Percentiles rank a stretch among this genome's conserved stretches.
Evolutionary conservation across 805 yeast genomes (phyloP).

Genomic region (Sungouiella blattae): DNA sequence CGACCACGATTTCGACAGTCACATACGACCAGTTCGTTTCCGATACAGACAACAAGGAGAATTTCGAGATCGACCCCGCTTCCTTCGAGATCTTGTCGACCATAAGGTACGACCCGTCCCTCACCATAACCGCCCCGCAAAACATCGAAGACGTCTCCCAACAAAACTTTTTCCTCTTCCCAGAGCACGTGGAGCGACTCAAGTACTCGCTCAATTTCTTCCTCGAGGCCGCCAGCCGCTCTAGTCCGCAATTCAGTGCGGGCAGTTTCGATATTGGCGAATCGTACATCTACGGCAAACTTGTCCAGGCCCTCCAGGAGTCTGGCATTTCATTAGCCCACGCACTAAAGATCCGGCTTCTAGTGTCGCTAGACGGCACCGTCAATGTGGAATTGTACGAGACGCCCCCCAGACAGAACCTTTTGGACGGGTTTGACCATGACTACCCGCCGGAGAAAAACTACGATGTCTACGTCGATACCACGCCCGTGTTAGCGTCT

Average conservation of each 20-base stretch:
- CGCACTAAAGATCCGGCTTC: slow-evolving; percentile 33
- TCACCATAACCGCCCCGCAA: slow-evolving; percentile 29
- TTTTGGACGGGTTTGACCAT: slow-evolving; percentile 27
- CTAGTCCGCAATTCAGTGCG: slow-evolving; percentile 10
- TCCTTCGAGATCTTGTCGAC: slow-evolving; percentile 59
- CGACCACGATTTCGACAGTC: neutral
- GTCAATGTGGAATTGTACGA: slow-evolving; percentile 32
- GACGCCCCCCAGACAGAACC: slow-evolving; percentile 20
- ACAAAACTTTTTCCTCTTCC: slow-evolving; percentile 55
- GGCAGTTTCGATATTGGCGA: slow-evolving; percentile 44
- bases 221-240: slow-evolving; percentile 4
- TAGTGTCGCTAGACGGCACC: slow-evolving; percentile 26
- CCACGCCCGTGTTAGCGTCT: slow-evolving; percentile 49
- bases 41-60: neutral
- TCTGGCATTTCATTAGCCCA: slow-evolving; percentile 18
- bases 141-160: slow-evolving; percentile 21
- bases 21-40: slow-evolving; percentile 1
- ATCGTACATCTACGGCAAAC: slow-evolving; percentile 34
- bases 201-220: slow-evolving; percentile 54
- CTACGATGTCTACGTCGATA: slow-evolving; percentile 67
- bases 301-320: slow-evolving; percentile 24
- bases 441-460: slow-evolving; percentile 12
- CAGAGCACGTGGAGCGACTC: slow-evolving; percentile 62
- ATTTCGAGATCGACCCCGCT: slow-evolving; percentile 2
- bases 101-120: slow-evolving; percentile 68